Percentiles rank a stretch among this genome's conserved stretches.
Conservation (phyloP, 2,329 filamentous ascomycete species). For the Fusarium guadeloupense region DNA sequence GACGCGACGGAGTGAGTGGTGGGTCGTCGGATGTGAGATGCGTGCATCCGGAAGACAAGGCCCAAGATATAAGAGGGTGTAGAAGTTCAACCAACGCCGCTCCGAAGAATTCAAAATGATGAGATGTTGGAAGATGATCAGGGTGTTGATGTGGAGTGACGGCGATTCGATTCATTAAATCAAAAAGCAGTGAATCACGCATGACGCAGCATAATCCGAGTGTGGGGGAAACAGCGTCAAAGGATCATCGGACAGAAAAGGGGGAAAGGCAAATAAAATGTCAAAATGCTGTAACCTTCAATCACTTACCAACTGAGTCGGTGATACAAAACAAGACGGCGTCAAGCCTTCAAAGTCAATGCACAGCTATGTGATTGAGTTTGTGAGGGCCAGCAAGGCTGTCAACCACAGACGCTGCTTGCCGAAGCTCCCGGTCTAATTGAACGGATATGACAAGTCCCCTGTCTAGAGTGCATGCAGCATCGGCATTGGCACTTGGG, state of each 20-base stretch:
- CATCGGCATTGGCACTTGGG: slow-evolving; percentile 37
- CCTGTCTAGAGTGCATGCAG: slow-evolving; percentile 38
- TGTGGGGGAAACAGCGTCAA: slow-evolving; percentile 30
- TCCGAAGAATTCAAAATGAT: slow-evolving; percentile 5
- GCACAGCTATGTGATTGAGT: slow-evolving; percentile 4
- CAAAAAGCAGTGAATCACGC: slow-evolving; percentile 13
- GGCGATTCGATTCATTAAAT: slow-evolving; percentile 25
- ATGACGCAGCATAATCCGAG: slow-evolving; percentile 24
- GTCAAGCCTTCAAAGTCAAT: slow-evolving; percentile 26
- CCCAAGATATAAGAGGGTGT: background rate
- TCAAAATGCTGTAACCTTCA: background rate
- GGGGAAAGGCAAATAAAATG: slow-evolving; percentile 4
- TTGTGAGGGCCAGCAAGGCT: slow-evolving; percentile 18
- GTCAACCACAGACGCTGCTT: slow-evolving; percentile 24
- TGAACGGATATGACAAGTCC: slow-evolving; percentile 24
- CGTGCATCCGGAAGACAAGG: slow-evolving; percentile 38
- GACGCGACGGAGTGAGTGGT: slow-evolving; percentile 39
- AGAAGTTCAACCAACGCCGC: slow-evolving; percentile 14
- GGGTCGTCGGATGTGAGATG: slow-evolving; percentile 40
- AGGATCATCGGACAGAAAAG: slow-evolving; percentile 22
- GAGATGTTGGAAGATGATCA: slow-evolving; percentile 6
- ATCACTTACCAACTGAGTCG: slow-evolving; percentile 36
- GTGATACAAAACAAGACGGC: slow-evolving; percentile 18
- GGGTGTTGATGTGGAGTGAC: slow-evolving; percentile 7
- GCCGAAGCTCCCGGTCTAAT: slow-evolving; percentile 31